Conservation (phyloP, 345 rosid species). For the Eucalyptus microcorys region DNA sequence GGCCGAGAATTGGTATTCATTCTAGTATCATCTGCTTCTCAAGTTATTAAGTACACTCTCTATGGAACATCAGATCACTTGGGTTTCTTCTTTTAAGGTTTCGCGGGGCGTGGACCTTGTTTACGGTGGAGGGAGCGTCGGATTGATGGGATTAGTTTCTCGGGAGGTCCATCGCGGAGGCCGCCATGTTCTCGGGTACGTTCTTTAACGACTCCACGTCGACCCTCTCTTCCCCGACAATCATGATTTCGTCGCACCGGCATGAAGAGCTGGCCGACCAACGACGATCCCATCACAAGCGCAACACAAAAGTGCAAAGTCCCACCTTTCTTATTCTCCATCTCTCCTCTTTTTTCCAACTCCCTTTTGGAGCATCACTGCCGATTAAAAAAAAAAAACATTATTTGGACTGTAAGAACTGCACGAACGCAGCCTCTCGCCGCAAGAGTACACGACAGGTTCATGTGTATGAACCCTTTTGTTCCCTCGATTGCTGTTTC, state of each 20-base stretch:
- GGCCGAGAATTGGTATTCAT: conserved; percentile 65
- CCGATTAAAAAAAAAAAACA: neutral
- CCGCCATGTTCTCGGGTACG: conserved; percentile 58
- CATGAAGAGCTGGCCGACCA: neutral
- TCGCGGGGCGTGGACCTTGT: conserved; percentile 49
- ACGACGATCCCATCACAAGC: neutral
- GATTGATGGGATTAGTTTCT: conserved; percentile 68
- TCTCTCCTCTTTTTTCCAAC: neutral
- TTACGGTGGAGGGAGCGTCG: conserved; percentile 70
- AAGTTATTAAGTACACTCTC: neutral
- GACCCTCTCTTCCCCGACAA: neutral
- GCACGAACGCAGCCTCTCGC: neutral
- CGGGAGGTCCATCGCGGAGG: conserved; percentile 58
- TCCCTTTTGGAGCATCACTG: neutral
- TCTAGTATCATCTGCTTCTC: neutral
- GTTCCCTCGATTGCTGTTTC: neutral
- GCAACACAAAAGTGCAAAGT: neutral
- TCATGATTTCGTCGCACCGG: neutral
- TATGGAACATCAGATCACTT: neutral
- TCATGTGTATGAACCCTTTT: neutral
- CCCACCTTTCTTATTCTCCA: neutral
- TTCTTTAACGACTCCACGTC: neutral
- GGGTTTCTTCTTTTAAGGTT: conserved; percentile 14
- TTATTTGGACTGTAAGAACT: neutral
- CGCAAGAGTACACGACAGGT: neutral